Evolutionary conservation across 2,329 filamentous ascomycete species (phyloP).

Genomic region (Scorias spongiosa): DNA sequence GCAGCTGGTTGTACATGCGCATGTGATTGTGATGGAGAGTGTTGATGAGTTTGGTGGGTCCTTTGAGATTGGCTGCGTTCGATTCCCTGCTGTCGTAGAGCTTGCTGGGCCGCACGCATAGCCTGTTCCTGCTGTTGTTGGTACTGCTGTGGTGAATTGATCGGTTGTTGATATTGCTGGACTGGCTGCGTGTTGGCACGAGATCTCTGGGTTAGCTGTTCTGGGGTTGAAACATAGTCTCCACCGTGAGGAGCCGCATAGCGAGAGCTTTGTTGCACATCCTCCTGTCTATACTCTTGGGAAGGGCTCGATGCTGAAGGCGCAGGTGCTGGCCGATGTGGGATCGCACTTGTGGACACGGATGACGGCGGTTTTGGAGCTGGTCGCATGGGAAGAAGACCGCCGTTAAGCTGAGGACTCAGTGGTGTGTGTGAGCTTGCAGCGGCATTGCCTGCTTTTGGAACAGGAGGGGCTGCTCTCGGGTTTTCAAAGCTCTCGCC

Average conservation of each 20-base stretch:
- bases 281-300: slow-evolving; percentile 14
- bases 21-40: slow-evolving; percentile 30
- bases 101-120: slow-evolving; percentile 63
- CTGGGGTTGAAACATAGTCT: slow-evolving; percentile 17
- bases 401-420: slow-evolving; percentile 27
- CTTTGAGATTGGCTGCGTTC: slow-evolving; percentile 50
- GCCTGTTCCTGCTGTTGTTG: slow-evolving; percentile 74
- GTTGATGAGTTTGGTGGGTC: slow-evolving; percentile 39
- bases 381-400: slow-evolving; percentile 58
- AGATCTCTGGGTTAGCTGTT: slow-evolving; percentile 21
- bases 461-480: slow-evolving; percentile 78
- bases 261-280: slow-evolving; percentile 26
- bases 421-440: slow-evolving; percentile 29
- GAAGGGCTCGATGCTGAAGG: slow-evolving; percentile 26
- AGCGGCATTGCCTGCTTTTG: slow-evolving; percentile 30
- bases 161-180: slow-evolving; percentile 30
- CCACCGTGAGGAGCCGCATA: slow-evolving; percentile 28
- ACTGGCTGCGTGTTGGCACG: slow-evolving; percentile 30
- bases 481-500: slow-evolving; percentile 97
- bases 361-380: slow-evolving; percentile 70
- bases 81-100: slow-evolving; percentile 51
- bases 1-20: slow-evolving; percentile 15
- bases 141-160: slow-evolving; percentile 30
- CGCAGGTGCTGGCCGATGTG: slow-evolving; percentile 25
- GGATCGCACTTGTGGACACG: slow-evolving; percentile 30